Base-by-base conservation (phyloP, 2,329 filamentous ascomycete genomes). In the Orbilia javanica region DNA sequence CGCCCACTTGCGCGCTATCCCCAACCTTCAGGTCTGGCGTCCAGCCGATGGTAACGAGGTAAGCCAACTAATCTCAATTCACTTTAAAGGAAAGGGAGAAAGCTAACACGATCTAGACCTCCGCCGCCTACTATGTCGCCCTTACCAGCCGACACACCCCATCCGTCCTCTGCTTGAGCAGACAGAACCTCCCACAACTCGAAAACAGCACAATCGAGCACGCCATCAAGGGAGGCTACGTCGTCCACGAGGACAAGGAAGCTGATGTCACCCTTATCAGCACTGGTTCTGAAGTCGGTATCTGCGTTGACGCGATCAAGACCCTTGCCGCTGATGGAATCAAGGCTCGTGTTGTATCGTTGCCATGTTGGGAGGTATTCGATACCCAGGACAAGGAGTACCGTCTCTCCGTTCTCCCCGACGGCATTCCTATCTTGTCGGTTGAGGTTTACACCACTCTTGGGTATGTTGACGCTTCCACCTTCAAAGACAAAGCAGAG, bases 21-120 rank as follows among this genome's bases (percentile, higher is more conserved):
- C 96, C 84, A 99, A 99, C 91, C 93, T 92, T 89, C 97, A 98
- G 93, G 95, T 98, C 83, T 98, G 96, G 96, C 94, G 96, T 84
- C 96, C 96, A 82, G 95, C 96, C 83, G 96, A 98, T 84, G 95
- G 95, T 84, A 76, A 66, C 55, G 77, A 79, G 62, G 72, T 76
- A 50, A 74, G 80, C 18, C 73, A 72, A 25, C 72, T 7, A 69
- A 3, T n/a, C n/a, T n/a, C 15, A 42, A 25, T 34, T 4, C 36
- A 7, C n/a, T 52, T 31, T 7, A 50, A 25, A 36, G 5, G 20
- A 2, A 27, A 42, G n/a, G 27, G 11, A 1, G 39, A 22, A 55
- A 57, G 20, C 15, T 66, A 81, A 63, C 66, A 65, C 20, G n/a
- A 88, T 96, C 20, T 42, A 99, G 92, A 96, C 92, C 83, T 96